phyloP scores from a whole-genome alignment of 805 yeast genomes.

The Scheffersomyces amazonensis region DNA sequence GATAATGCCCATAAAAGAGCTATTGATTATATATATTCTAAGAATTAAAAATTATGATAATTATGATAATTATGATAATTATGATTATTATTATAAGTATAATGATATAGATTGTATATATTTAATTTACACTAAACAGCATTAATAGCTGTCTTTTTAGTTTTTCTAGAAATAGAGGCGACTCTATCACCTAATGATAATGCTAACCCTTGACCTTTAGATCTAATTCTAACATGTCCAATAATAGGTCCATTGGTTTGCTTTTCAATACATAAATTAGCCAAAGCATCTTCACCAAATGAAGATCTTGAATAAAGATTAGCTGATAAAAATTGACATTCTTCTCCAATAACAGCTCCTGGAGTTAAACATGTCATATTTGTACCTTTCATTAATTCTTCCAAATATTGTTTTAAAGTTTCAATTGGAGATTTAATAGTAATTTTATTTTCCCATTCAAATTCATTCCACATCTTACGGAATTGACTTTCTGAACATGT shows the following conservation, averaged over 20 bases:
- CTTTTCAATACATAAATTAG: constrained; percentile 90
- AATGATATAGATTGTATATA: not conserved
- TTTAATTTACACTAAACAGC: no score
- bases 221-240: constrained; percentile 94
- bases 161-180: constrained; percentile 68
- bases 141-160: constrained; percentile 15
- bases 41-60: not conserved
- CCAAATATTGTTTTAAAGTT: constrained; percentile 73
- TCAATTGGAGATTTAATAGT: constrained; percentile 71
- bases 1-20: not conserved
- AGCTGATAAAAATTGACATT: constrained; percentile 90
- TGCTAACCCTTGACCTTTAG: constrained; percentile 97
- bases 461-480: constrained; percentile 98
- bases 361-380: constrained; percentile 94
- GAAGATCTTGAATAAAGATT: constrained; percentile 88
- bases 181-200: constrained; percentile 91
- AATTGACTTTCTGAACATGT: constrained; percentile 82
- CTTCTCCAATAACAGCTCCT: constrained; percentile 84
- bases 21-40: not conserved
- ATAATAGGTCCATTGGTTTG: constrained; percentile 69
- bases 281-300: constrained; percentile 97
- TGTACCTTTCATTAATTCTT: constrained; percentile 73
- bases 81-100: no score
- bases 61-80: no score
- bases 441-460: constrained; percentile 99